phyloP scores from a whole-genome alignment of 1,139 yeast genomes.

The Blastobotrys elegans region DNA sequence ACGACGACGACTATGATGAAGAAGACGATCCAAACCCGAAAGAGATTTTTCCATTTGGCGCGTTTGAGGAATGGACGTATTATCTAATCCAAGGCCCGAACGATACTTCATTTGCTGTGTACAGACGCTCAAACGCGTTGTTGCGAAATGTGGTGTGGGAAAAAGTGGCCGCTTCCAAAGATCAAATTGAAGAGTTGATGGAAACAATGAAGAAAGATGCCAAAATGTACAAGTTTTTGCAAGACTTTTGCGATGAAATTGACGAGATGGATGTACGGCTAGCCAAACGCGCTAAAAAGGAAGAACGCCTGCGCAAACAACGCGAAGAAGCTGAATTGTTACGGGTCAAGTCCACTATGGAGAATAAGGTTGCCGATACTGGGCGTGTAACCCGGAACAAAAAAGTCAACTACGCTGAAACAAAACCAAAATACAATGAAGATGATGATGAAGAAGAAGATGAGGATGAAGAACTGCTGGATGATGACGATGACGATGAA shows the following conservation, averaged over 20 bases:
- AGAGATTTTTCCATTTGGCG: slow-evolving; percentile 24
- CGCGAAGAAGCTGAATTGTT: slow-evolving; percentile 21
- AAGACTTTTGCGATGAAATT: slow-evolving; percentile 22
- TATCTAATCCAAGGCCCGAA: slow-evolving; percentile 27
- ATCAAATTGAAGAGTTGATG: slow-evolving; percentile 26
- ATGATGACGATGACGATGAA: slow-evolving; percentile 3
- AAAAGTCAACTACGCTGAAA: slow-evolving; percentile 21
- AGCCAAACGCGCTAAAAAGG: slow-evolving; percentile 23
- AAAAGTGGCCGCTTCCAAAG: slow-evolving; percentile 30
- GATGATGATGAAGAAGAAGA: background rate
- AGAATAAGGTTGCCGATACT: background rate
- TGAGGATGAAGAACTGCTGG: background rate
- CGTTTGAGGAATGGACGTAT: slow-evolving; percentile 27
- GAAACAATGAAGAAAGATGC: slow-evolving; percentile 13
- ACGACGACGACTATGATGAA: slow-evolving; percentile 14
- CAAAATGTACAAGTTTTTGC: slow-evolving; percentile 20
- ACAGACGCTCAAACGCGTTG: slow-evolving; percentile 32
- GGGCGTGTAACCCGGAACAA: slow-evolving; percentile 1
- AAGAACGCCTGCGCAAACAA: slow-evolving; percentile 19
- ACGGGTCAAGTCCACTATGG: background rate
- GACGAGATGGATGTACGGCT: slow-evolving; percentile 29
- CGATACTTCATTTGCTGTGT: slow-evolving; percentile 34
- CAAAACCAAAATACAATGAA: background rate
- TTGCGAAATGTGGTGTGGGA: slow-evolving; percentile 32
- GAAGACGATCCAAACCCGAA: slow-evolving; percentile 8